These are phyloP conservation scores for Termitomyces sp. DNA, from an alignment of 768 basidiomycete genomes.

Conservation along the genomic window DNA sequence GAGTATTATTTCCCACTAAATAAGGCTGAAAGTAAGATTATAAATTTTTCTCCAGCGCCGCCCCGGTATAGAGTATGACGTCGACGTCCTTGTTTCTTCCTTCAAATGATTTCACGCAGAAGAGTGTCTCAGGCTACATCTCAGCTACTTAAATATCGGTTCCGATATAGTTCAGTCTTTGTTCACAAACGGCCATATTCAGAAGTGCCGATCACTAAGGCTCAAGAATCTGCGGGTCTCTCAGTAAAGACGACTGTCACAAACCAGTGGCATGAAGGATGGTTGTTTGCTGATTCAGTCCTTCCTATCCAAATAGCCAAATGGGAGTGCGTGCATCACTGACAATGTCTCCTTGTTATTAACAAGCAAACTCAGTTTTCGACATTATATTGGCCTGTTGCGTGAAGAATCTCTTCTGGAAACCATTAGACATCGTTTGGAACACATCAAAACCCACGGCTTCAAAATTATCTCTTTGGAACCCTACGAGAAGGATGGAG, in stretches of 20 bases:
- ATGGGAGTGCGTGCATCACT: conserved; percentile 59
- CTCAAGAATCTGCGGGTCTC: not conserved
- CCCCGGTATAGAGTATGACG: not conserved
- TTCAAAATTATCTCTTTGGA: conserved; percentile 63
- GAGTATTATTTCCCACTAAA: too few species aligned
- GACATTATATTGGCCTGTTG: conserved; percentile 56
- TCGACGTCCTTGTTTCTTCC: not conserved
- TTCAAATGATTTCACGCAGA: not conserved
- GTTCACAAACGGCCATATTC: not conserved
- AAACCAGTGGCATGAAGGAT: conserved; percentile 18
- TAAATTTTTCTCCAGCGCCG: too few species aligned
- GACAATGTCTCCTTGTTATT: not conserved
- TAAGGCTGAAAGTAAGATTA: too few species aligned
- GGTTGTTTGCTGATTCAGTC: conserved; percentile 72
- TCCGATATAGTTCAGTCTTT: not conserved
- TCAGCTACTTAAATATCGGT: not conserved
- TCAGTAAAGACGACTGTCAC: not conserved
- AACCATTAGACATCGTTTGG: conserved; percentile 40
- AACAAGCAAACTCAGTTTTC: conserved; percentile 36
- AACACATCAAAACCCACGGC: conserved; percentile 43
- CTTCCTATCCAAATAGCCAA: conserved; percentile 67
- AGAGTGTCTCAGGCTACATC: not conserved
- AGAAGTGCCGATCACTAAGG: not conserved
- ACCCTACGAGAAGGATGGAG: conserved; percentile 75
- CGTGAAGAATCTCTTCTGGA: conserved; percentile 54